Conservation (phyloP, 345 rosid species). For the Trapa bicornis region DNA sequence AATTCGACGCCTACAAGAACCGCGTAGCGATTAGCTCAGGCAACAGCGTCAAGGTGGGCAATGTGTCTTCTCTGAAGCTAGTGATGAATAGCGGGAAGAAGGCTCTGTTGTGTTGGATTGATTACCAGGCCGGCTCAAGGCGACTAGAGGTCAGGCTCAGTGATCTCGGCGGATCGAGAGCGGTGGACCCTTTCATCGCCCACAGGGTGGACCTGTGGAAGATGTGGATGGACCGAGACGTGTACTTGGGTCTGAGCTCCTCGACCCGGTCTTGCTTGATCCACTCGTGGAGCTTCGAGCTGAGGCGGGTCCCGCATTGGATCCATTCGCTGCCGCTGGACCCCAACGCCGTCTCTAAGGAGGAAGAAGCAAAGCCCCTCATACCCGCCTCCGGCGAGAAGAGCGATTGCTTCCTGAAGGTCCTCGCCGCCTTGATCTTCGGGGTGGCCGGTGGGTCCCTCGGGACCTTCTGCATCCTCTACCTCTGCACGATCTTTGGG, state of each 20-base stretch:
- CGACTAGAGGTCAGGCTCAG: neutral
- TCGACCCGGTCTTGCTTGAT: constrained; percentile 38
- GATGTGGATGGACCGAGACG: constrained; percentile 36
- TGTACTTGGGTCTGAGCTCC: constrained; percentile 55
- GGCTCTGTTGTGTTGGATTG: constrained; percentile 45
- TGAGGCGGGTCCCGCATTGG: constrained; percentile 29
- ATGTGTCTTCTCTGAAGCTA: constrained; percentile 25
- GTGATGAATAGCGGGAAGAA: constrained; percentile 26
- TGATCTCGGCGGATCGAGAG: too few relatives aligned
- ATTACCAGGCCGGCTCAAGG: constrained; percentile 46
- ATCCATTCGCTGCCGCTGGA: constrained; percentile 53
- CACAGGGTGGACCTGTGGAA: constrained; percentile 41
- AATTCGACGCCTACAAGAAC: constrained; percentile 36
- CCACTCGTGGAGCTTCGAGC: constrained; percentile 58
- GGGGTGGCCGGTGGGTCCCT: constrained; percentile 58
- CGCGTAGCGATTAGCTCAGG: constrained; percentile 39
- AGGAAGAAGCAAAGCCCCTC: constrained; percentile 17
- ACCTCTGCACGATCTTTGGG: constrained; percentile 55
- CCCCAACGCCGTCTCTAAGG: constrained; percentile 11
- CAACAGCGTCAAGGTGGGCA: constrained; percentile 26
- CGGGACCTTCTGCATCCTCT: constrained; percentile 40
- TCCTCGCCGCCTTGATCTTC: constrained; percentile 41
- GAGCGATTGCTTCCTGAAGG: constrained; percentile 36
- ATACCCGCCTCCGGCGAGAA: constrained; percentile 15
- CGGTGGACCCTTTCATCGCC: neutral